These are phyloP conservation scores for Colletotrichum sp. DNA, from an alignment of 2,329 filamentous ascomycete species.

Conservation along the genomic window DNA sequence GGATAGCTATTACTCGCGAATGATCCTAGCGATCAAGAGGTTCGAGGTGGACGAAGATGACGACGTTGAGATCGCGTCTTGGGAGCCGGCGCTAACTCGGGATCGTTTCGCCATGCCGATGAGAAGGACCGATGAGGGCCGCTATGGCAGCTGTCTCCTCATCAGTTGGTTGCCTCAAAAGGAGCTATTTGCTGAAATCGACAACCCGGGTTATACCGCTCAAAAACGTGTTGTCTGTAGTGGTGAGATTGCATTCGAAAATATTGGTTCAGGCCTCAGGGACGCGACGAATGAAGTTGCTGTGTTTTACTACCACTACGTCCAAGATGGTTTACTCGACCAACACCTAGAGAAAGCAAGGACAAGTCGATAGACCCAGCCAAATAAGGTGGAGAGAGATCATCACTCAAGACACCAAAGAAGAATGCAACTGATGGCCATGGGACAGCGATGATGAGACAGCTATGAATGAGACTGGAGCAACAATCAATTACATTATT, in stretches of 20 bases:
- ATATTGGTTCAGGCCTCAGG: not conserved
- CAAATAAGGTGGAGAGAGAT: too few species aligned
- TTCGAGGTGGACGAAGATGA: not conserved
- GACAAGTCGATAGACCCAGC: fast-evolving
- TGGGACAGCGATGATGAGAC: not conserved
- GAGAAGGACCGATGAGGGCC: not conserved
- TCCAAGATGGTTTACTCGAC: not conserved
- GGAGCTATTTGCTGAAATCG: not conserved
- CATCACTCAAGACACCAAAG: too few species aligned
- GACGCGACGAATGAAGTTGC: not conserved
- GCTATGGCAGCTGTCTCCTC: not conserved
- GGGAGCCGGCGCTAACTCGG: not conserved
- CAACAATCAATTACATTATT: constrained; percentile 5
- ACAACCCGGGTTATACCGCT: not conserved
- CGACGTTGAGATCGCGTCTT: not conserved
- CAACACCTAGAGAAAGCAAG: not conserved
- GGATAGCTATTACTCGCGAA: not conserved
- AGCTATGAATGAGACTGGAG: not conserved
- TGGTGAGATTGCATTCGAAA: not conserved
- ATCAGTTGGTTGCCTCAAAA: not conserved
- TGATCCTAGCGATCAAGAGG: not conserved
- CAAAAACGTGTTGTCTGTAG: not conserved
- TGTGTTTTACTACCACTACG: not conserved
- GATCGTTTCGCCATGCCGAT: not conserved
- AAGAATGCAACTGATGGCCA: too few species aligned